Base-by-base conservation (phyloP, 352 stramenopile genomes). In the Sclerospora graminicola region DNA sequence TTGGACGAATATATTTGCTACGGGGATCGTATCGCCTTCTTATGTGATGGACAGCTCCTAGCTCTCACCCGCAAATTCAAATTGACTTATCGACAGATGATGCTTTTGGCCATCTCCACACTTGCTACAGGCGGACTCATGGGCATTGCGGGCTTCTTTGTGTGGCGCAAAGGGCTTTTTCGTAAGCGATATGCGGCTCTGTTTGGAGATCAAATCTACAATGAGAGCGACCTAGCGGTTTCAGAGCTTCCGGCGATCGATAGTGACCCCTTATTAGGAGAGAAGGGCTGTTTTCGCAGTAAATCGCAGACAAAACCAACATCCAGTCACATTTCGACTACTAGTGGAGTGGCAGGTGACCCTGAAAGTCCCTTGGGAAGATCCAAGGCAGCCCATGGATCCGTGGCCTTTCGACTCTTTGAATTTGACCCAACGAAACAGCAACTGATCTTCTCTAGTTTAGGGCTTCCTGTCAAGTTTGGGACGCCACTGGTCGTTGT, bases 11-110 rank as follows among this genome's bases (percentile, higher is more conserved):
- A 82, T 45, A 69, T 88, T 52, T 80, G 76, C 59, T 88, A 85
- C 28, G 76, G 76, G 15, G 72, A 88, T 43, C 76, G 70, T 40
- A 38, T 88, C 8, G 79, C 63, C 27, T 72, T 88, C 40, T 55
- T 88, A 11, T 85, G 76, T 46, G 76, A 88, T 34, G 76, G 76
- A 11, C 76, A 88, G 40, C 42, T 88, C 8, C 58, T 88, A 0
- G 69, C 76, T 13, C 54, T 88, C 11, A 77, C 72, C 6, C 70
- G 58, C 41, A 84, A 84, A 45, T 77, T 84, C 33, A 88, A 88
- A 41, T 45, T 88, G n/a, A 80, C 70, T 34, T 85, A 85, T 48
- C 41, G 80, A 39, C 76, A 85, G 63, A 80, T 85, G 70, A 66
- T 65, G 32, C 37, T 83, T 16, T 39, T 88, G 5, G 68, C 58